Evolutionary conservation across 2,329 filamentous ascomycete species (phyloP).

Genomic region (Paecilomyces formosus): DNA sequence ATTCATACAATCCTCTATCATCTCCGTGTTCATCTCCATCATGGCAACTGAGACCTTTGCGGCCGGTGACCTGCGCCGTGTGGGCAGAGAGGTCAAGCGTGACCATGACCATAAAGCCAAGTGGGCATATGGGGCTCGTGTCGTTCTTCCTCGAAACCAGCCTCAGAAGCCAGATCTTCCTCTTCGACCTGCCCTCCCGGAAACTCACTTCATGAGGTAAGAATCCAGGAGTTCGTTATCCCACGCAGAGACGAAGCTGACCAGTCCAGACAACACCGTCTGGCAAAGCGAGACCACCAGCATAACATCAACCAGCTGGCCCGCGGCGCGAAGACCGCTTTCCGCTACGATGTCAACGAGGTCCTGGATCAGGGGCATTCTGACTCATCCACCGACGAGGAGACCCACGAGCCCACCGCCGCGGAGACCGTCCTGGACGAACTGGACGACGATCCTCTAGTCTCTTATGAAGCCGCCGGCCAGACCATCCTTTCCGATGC

Average conservation of each 20-base stretch:
- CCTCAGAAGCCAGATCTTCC: conserved; percentile 3
- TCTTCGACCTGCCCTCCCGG: conserved; percentile 11
- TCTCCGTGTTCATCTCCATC: background rate
- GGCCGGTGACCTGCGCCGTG: conserved; percentile 48
- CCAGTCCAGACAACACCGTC: background rate
- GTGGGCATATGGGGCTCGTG: conserved; percentile 29
- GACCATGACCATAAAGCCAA: conserved; percentile 32
- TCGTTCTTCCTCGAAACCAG: conserved; percentile 5
- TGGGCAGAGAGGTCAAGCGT: conserved; percentile 42
- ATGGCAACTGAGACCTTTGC: conserved; percentile 30
- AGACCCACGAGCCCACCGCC: conserved; percentile 30
- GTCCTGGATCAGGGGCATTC: conserved; percentile 19
- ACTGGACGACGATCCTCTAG: conserved; percentile 41
- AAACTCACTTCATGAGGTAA: conserved; percentile 12
- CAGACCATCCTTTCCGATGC: conserved; percentile 52
- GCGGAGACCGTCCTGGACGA: conserved; percentile 39
- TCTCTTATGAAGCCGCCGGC: conserved; percentile 49
- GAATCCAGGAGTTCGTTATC: conserved; percentile 1
- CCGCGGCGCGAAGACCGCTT: conserved; percentile 13
- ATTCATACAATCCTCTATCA: background rate
- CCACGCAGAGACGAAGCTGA: background rate
- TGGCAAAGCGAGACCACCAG: conserved; percentile 7
- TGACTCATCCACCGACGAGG: conserved; percentile 25
- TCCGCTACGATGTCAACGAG: conserved; percentile 27
- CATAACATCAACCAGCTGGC: conserved; percentile 10